phyloP scores from a whole-genome alignment of 2,329 filamentous ascomycete genomes.

The Aspergillus sp. region DNA sequence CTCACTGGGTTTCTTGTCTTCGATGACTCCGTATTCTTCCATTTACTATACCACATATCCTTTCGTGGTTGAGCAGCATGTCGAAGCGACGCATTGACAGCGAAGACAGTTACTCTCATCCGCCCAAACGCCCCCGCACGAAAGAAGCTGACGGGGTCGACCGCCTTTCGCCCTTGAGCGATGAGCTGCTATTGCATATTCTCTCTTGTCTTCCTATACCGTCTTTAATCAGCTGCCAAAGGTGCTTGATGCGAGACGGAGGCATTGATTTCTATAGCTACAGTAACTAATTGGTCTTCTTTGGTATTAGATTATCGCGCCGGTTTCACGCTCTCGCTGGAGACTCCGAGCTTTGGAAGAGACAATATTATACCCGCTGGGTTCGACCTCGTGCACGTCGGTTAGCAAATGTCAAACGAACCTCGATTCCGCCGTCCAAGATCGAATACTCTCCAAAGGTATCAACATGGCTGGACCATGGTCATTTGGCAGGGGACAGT shows the following conservation, averaged over 20 bases:
- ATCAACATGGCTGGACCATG: conserved; percentile 56
- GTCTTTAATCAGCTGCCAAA: conserved; percentile 57
- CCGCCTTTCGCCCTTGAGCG: conserved; percentile 64
- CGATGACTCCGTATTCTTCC: background rate
- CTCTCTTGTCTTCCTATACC: conserved; percentile 65
- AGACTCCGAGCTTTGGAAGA: conserved; percentile 87
- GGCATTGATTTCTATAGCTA: no score
- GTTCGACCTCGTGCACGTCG: conserved; percentile 71
- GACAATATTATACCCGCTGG: conserved; percentile 78
- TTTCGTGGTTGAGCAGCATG: conserved; percentile 16
- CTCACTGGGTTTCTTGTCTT: no score
- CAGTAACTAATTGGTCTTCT: background rate
- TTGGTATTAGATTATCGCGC: conserved; percentile 44
- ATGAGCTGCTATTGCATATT: conserved; percentile 80
- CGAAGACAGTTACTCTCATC: background rate
- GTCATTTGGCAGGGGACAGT: conserved; percentile 46
- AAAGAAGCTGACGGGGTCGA: conserved; percentile 38
- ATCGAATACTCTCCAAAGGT: conserved; percentile 47
- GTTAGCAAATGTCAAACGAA: conserved; percentile 57
- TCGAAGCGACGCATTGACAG: conserved; percentile 23
- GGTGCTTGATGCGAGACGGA: conserved; percentile 30
- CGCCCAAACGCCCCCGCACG: conserved; percentile 40
- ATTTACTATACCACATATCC: no score
- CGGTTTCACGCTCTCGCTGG: conserved; percentile 64
- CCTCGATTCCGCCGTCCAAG: conserved; percentile 27